These are phyloP conservation scores for Solanum lignicaule DNA, from an alignment of 257 asterid genomes.

Conservation along the genomic window DNA sequence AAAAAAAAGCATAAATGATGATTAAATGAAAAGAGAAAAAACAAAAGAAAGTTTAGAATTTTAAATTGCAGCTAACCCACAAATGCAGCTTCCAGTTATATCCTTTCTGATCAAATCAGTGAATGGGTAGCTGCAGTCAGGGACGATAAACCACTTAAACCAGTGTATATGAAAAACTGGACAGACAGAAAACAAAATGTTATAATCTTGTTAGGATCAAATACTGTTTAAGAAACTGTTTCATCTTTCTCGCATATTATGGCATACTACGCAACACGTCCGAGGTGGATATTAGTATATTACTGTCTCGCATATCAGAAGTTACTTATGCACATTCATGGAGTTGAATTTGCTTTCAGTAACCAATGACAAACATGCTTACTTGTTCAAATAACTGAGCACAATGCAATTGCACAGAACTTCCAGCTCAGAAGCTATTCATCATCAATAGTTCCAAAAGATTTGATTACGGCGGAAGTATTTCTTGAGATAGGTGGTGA, in stretches of 20 bases:
- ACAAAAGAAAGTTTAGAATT: background rate
- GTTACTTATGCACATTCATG: background rate
- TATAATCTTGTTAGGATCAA: background rate
- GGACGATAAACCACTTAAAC: background rate
- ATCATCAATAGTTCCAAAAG: conserved; percentile 79
- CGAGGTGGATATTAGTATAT: background rate
- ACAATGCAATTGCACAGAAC: background rate
- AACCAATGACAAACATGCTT: background rate
- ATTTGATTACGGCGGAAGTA: conserved; percentile 53
- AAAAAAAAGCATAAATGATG: background rate
- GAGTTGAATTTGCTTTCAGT: background rate
- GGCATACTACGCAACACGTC: background rate
- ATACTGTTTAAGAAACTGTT: background rate
- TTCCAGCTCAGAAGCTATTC: background rate
- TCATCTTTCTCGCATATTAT: background rate
- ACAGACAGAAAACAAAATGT: background rate
- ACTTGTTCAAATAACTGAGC: background rate
- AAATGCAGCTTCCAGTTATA: background rate
- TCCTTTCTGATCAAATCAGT: background rate
- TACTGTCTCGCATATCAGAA: background rate
- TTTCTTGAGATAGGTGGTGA: conserved; percentile 52
- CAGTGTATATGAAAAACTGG: background rate
- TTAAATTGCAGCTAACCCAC: background rate
- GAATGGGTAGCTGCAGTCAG: background rate
- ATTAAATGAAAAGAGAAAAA: background rate